Evolutionary conservation across 2,329 filamentous ascomycete genomes (phyloP).

Genomic region (Colletotrichum sp.): DNA sequence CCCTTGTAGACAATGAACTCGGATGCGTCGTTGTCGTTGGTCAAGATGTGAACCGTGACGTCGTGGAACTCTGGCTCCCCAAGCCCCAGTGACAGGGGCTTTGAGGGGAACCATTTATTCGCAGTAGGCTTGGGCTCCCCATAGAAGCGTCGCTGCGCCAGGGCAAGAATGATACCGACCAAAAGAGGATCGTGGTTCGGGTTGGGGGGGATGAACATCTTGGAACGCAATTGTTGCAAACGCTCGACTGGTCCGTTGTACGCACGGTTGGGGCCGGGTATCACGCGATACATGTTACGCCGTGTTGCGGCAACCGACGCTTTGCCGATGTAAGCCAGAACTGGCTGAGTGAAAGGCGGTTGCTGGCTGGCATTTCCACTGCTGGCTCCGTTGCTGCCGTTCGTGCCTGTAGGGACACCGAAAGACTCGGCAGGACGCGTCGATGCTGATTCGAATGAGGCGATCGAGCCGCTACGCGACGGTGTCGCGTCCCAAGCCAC

Average conservation of each 20-base stretch:
- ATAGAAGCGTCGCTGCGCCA: slow-evolving; percentile 64
- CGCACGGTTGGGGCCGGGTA: slow-evolving; percentile 41
- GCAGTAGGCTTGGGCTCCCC: slow-evolving; percentile 11
- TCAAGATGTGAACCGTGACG: slow-evolving; percentile 55
- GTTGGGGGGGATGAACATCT: slow-evolving; percentile 51
- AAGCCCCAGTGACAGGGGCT: neutral
- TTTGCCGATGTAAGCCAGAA: slow-evolving; percentile 55
- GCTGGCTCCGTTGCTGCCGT: neutral
- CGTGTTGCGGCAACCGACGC: slow-evolving; percentile 51
- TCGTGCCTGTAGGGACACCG: slow-evolving; percentile 10
- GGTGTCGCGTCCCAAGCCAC: slow-evolving; percentile 51
- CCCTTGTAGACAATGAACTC: slow-evolving; percentile 61
- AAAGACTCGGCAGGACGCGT: slow-evolving; percentile 39
- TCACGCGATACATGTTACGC: slow-evolving; percentile 51
- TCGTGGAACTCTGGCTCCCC: slow-evolving; percentile 45
- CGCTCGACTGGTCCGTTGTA: slow-evolving; percentile 53
- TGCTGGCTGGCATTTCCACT: neutral
- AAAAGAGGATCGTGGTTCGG: slow-evolving; percentile 58
- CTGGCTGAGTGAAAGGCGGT: slow-evolving; percentile 25
- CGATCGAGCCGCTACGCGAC: slow-evolving; percentile 10
- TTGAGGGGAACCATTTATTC: slow-evolving; percentile 10
- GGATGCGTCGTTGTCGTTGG: slow-evolving; percentile 51
- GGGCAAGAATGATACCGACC: slow-evolving; percentile 56
- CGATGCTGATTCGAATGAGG: slow-evolving; percentile 40
- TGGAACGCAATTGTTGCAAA: slow-evolving; percentile 52